These are phyloP conservation scores for Wickerhamomyces sydowiorum DNA, from an alignment of 805 yeast species.

Conservation along the genomic window DNA sequence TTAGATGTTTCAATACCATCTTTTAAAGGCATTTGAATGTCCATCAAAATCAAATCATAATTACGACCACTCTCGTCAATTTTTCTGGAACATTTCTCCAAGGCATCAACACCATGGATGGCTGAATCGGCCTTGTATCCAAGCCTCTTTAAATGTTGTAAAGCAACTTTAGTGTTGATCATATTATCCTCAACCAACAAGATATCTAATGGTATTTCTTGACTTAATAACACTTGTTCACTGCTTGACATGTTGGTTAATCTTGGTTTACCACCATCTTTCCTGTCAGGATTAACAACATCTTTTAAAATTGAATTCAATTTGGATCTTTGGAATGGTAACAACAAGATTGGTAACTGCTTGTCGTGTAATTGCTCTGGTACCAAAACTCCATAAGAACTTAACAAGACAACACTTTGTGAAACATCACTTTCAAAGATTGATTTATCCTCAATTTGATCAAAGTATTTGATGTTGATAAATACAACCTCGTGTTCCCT, in stretches of 20 bases:
- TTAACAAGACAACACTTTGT: conserved; percentile 6
- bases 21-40: conserved; percentile 89
- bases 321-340: conserved; percentile 14
- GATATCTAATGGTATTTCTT: conserved; percentile 43
- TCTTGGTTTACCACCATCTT: neutral
- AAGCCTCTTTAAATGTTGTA: conserved; percentile 64
- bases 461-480: conserved; percentile 6
- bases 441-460: conserved; percentile 1
- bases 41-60: conserved; percentile 90
- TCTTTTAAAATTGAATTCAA: conserved; percentile 2
- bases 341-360: conserved; percentile 8
- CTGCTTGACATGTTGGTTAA: neutral
- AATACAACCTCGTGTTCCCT: conserved; percentile 6
- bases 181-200: conserved; percentile 92
- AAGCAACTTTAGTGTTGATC: conserved; percentile 59
- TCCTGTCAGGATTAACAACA: neutral
- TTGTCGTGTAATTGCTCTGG: conserved; percentile 3
- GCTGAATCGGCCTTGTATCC: conserved; percentile 59
- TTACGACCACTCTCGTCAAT: conserved; percentile 38
- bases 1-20: conserved; percentile 92
- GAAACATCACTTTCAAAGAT: neutral
- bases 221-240: conserved; percentile 2
- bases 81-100: conserved; percentile 85
- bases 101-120: conserved; percentile 85
- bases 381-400: conserved; percentile 9